A percentile compares a stretch with the other conserved stretches of the same genome.
These are phyloP conservation scores for Zelonia costaricensis DNA, from an alignment of 208 protist species.

Conservation along the genomic window DNA sequence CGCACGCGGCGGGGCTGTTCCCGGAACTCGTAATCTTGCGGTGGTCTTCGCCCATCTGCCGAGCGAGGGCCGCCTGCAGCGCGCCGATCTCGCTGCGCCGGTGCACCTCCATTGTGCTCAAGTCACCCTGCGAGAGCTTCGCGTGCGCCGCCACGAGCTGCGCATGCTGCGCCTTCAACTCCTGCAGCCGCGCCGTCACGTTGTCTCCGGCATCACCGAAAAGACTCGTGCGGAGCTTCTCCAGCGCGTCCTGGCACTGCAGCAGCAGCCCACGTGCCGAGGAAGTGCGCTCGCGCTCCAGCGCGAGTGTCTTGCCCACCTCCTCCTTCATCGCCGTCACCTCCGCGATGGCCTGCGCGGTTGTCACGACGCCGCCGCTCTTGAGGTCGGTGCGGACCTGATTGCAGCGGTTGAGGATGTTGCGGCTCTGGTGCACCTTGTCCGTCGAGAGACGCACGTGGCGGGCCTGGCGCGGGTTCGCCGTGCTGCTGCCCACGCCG, in stretches of 20 bases:
- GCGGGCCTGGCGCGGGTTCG: slow-evolving; percentile 8
- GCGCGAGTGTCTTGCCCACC: background rate
- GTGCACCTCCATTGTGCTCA: background rate
- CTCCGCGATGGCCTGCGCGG: slow-evolving; percentile 8
- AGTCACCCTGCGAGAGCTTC: background rate
- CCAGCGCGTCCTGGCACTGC: slow-evolving; percentile 13
- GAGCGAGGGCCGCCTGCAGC: slow-evolving; percentile 10
- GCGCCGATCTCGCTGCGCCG: slow-evolving; percentile 6
- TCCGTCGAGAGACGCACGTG: background rate
- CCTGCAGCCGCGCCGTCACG: background rate
- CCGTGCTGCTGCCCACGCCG: slow-evolving; percentile 8
- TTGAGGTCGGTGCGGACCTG: background rate
- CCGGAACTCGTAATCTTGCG: too few species aligned
- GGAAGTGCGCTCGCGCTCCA: slow-evolving; percentile 7
- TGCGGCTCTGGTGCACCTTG: background rate
- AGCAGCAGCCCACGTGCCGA: slow-evolving; percentile 9
- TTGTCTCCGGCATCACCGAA: slow-evolving; percentile 4
- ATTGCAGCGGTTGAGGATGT: background rate
- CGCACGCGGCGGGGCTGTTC: background rate
- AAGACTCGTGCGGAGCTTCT: background rate
- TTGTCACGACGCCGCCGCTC: slow-evolving; percentile 2
- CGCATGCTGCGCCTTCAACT: background rate
- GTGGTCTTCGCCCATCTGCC: slow-evolving; percentile 2
- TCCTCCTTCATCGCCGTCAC: slow-evolving; percentile 3
- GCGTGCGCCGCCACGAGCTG: slow-evolving; percentile 1